Percentiles rank a stretch among this genome's conserved stretches.
Conservation (phyloP, 169 alveolate genomes). For the Eimeria sp. region DNA sequence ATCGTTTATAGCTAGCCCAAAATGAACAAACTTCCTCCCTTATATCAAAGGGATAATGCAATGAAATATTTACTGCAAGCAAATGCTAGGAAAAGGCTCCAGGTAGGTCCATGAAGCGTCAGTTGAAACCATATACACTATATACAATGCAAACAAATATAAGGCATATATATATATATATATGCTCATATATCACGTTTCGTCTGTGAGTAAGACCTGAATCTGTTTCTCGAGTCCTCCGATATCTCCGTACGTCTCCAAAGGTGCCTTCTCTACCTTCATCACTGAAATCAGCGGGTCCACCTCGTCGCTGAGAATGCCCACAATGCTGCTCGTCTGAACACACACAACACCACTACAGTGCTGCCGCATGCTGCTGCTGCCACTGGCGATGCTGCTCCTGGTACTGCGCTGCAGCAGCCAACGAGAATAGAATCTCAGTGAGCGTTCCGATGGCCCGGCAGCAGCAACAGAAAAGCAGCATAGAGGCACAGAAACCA, state of each 20-base stretch:
- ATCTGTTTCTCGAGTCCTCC: constrained; percentile 99
- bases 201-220: constrained; percentile 83
- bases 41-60: no score
- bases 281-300: constrained; percentile 98
- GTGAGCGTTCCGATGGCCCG: not conserved
- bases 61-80: no score
- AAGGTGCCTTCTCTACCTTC: constrained; percentile 99
- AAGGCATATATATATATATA: no score
- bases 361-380: no score
- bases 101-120: no score
- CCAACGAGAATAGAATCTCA: no score
- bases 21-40: no score
- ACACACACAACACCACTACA: not conserved
- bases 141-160: no score
- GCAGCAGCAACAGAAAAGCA: not conserved
- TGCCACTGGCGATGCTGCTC: not conserved
- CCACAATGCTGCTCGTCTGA: constrained; percentile 97
- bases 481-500: not conserved
- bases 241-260: constrained; percentile 99
- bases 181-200: no score
- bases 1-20: no score
- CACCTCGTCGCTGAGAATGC: constrained; percentile 98
- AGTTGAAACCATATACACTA: no score
- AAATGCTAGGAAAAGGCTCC: no score
- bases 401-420: not conserved